A percentile compares a stretch with the other conserved stretches of the same genome.
phyloP scores from a whole-genome alignment of 441 rosid species.

The Hura crepitans region DNA sequence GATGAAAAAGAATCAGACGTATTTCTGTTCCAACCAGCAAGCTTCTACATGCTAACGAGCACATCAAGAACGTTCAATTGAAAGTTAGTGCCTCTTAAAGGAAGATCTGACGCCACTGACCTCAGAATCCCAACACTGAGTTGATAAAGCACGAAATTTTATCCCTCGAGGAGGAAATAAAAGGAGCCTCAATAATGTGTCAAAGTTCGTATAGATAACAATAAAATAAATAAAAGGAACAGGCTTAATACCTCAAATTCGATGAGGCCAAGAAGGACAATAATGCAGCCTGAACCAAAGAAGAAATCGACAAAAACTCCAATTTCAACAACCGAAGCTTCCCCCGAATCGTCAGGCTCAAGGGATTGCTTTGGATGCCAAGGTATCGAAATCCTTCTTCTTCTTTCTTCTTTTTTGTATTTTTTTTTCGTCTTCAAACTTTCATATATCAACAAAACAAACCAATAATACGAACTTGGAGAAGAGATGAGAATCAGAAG shows the following conservation, averaged over 20 bases:
- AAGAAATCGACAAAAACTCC: constrained; percentile 23
- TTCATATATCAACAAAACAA: constrained; percentile 18
- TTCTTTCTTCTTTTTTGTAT: too few species aligned
- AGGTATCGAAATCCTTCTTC: constrained; percentile 34
- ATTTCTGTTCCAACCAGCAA: constrained; percentile 7
- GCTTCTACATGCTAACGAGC: background rate
- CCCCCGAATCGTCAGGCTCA: constrained; percentile 31
- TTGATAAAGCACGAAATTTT: background rate
- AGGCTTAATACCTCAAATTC: constrained; percentile 26
- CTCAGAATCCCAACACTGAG: constrained; percentile 13
- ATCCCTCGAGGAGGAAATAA: constrained; percentile 1
- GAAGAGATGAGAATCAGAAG: background rate
- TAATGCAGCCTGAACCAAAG: constrained; percentile 14
- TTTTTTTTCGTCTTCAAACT: constrained; percentile 19
- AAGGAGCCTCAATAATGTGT: background rate
- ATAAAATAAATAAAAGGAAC: constrained; percentile 9
- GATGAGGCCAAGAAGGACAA: constrained; percentile 28
- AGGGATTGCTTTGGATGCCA: constrained; percentile 39
- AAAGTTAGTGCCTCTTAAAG: constrained; percentile 5
- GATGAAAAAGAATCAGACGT: constrained; percentile 10
- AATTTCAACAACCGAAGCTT: constrained; percentile 32
- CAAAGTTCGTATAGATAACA: constrained; percentile 7
- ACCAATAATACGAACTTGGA: constrained; percentile 4
- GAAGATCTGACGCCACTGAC: constrained; percentile 19
- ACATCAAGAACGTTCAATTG: constrained; percentile 2